phyloP scores from a whole-genome alignment of 148 eudicot species.

The Vaccinium darrowii region DNA sequence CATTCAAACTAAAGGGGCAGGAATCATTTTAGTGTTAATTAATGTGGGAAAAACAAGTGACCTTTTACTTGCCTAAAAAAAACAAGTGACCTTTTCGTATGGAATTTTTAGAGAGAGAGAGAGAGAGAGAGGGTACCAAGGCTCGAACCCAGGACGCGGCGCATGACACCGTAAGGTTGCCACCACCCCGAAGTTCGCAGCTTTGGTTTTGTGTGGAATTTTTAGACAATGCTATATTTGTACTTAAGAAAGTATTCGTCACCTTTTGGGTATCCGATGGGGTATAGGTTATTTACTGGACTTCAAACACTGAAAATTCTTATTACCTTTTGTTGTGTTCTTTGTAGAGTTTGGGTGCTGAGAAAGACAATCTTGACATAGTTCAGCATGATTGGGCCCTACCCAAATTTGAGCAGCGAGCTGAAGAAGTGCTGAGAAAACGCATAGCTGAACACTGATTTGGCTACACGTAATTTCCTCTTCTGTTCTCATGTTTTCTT shows the following conservation, averaged over 20 bases:
- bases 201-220: neutral
- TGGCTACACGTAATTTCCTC: neutral
- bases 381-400: slow-evolving; percentile 88
- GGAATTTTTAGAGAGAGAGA: neutral
- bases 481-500: neutral
- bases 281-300: neutral
- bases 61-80: neutral
- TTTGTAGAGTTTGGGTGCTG: slow-evolving; percentile 87
- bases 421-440: slow-evolving; percentile 80
- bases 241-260: no score
- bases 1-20: neutral
- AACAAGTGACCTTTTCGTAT: no score
- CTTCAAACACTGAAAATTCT: neutral
- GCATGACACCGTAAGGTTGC: no score
- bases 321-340: neutral
- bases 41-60: neutral
- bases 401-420: slow-evolving; percentile 93
- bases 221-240: neutral
- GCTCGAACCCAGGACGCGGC: no score
- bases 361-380: slow-evolving; percentile 83
- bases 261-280: neutral
- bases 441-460: slow-evolving; percentile 34
- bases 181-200: no score
- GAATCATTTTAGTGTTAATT: neutral
- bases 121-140: no score